Base-by-base conservation (phyloP, 1,284 basidiomycete genomes). In the Ganoderma meredithae region DNA sequence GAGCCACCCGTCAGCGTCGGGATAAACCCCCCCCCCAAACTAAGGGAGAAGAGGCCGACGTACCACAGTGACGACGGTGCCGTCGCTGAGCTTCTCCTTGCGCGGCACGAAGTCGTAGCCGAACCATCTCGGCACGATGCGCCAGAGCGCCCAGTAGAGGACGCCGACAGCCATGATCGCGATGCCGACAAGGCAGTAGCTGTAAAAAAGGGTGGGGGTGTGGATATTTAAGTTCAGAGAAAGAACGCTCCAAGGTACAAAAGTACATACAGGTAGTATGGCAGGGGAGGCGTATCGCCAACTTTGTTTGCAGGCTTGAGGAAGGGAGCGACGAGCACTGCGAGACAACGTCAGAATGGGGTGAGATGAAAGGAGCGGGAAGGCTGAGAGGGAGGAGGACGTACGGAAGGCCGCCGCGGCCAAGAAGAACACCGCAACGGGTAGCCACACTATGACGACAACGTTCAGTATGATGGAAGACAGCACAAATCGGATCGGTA, bases 271-370 rank as follows among this genome's bases (percentile, higher is more conserved):
- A 89, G 73, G 73, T 88, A 89, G 71, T 89, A 89, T 2, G 88
- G 86, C 43, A 89, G 74, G 5, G 87, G 87, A 2, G 87, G 87
- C 0, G 87, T 87, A 69, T 89, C 87, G 8, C 88, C 88, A 0
- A 86, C 80, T 3, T 82, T 81, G 68, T 86, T 85, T 0, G 84
- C 77, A 3, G 89, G 88, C 31, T 74, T 84, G 4, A 90, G 67
- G 80, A 86, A 90, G 0, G 88, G 88, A 0, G 83, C 83, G 33
- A 89, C 73, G 13, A 90, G 77, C 49, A 90, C 87, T 88, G 40
- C 22, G 52, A 58, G 19, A 12, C 15, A n/a, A 39, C 3, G 39
- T 60, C n/a, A 41, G 58, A 41, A 8, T 15, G 27, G 27, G 3
- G 27, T 31, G 27, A 31, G 3, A 31, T 31, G 3, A 31, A 31